Conservation (phyloP, 257 asterid genomes). For the Salvia hispanica region DNA sequence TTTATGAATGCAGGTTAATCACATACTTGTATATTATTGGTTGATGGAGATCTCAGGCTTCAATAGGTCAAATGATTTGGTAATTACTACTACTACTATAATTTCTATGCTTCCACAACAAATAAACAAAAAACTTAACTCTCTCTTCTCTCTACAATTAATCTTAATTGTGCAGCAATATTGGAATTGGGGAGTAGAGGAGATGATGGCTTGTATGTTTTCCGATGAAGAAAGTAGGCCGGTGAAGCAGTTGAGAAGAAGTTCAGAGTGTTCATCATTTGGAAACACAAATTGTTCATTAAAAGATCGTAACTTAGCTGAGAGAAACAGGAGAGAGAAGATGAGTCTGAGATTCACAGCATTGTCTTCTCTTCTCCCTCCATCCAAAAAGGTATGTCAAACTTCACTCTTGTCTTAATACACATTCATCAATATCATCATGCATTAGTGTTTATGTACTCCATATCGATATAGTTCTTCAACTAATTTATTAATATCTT, state of each 20-base stretch:
- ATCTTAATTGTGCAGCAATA: conserved; percentile 20
- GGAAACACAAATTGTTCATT: conserved; percentile 34
- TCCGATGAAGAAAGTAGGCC: conserved; percentile 39
- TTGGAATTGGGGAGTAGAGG: neutral
- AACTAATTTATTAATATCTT: no score
- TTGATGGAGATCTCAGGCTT: conserved; percentile 54
- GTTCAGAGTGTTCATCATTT: conserved; percentile 33
- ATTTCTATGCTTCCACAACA: neutral
- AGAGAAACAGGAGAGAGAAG: conserved; percentile 77
- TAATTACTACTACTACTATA: conserved; percentile 26
- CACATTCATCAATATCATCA: no score
- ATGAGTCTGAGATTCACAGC: conserved; percentile 78
- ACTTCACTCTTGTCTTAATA: neutral
- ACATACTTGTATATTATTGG: neutral
- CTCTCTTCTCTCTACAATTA: conserved; percentile 1
- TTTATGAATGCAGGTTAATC: neutral
- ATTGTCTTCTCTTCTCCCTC: conserved; percentile 76
- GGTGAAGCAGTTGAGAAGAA: conserved; percentile 62
- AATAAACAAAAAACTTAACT: neutral
- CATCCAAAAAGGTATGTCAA: conserved; percentile 59
- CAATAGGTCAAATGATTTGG: conserved; percentile 56
- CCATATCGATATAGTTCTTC: neutral
- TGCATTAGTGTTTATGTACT: no score
- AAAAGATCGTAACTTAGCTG: conserved; percentile 79
- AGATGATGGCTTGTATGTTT: conserved; percentile 9